These are phyloP conservation scores for Wallacemonas rigidus DNA, from an alignment of 208 protist genomes.

Conservation along the genomic window DNA sequence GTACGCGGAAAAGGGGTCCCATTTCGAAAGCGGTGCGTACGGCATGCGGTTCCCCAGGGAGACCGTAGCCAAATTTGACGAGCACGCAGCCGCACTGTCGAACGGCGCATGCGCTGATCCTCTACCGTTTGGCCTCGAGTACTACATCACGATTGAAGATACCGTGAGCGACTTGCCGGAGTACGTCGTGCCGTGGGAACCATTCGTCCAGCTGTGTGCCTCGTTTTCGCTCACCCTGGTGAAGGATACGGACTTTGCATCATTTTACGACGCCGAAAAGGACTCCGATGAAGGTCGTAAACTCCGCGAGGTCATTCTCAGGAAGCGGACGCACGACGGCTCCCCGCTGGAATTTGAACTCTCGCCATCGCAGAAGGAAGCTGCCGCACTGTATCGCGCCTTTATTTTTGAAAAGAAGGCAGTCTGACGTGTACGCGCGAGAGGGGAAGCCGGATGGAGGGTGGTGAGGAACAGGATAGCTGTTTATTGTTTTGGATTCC, in stretches of 20 bases:
- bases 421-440: not conserved
- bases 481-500: no score
- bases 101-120: not conserved
- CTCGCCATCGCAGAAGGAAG: constrained; percentile 42
- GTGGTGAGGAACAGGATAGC: no score
- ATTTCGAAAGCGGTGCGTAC: constrained; percentile 60
- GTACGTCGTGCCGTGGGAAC: constrained; percentile 73
- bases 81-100: not conserved
- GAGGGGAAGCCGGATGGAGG: no score
- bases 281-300: constrained; percentile 37
- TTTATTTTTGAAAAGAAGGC: constrained; percentile 68
- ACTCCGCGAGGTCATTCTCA: constrained; percentile 21
- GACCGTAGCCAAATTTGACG: constrained; percentile 18
- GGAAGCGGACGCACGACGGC: constrained; percentile 29
- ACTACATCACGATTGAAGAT: constrained; percentile 63
- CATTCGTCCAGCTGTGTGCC: constrained; percentile 49
- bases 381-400: constrained; percentile 49
- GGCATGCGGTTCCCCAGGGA: constrained; percentile 46
- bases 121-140: constrained; percentile 56
- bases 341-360: constrained; percentile 28
- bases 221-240: constrained; percentile 43
- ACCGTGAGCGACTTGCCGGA: constrained; percentile 66
- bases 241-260: constrained; percentile 42
- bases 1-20: constrained; percentile 30
- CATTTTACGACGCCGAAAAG: constrained; percentile 45